A percentile compares a stretch with the other conserved stretches of the same genome.
Conservation (phyloP, 73 alveolate species). For the Tetrahymena malaccensis region DNA sequence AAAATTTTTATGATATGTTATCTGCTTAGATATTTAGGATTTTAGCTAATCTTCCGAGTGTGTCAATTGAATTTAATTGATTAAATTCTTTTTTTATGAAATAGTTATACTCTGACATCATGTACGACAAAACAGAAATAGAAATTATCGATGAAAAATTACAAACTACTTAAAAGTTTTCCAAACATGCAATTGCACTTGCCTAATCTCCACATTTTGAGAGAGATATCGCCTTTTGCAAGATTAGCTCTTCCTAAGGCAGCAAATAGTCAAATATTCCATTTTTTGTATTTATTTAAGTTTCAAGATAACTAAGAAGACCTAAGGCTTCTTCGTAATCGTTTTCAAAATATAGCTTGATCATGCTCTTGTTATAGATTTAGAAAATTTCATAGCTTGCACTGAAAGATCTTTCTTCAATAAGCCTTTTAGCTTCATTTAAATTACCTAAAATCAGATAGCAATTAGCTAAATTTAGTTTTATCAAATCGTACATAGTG, state of each 20-base stretch:
- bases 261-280: not conserved
- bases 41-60: not conserved
- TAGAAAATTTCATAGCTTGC: not conserved
- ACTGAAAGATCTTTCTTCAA: not conserved
- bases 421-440: not conserved
- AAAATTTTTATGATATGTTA: not conserved
- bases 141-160: not conserved
- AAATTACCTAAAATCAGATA: not conserved
- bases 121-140: not conserved
- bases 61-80: not conserved
- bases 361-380: not conserved
- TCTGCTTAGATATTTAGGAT: not conserved
- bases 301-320: not conserved
- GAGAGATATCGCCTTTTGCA: not conserved
- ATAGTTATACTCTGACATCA: not conserved
- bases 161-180: not conserved
- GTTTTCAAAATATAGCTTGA: not conserved
- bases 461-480: not conserved
- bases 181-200: not conserved
- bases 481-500: not conserved
- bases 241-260: not conserved
- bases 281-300: not conserved
- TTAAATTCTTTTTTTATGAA: not conserved
- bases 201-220: not conserved
- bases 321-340: not conserved